Evolutionary conservation across 306 rosid genomes (phyloP).

Genomic region (Lagenaria siceraria): DNA sequence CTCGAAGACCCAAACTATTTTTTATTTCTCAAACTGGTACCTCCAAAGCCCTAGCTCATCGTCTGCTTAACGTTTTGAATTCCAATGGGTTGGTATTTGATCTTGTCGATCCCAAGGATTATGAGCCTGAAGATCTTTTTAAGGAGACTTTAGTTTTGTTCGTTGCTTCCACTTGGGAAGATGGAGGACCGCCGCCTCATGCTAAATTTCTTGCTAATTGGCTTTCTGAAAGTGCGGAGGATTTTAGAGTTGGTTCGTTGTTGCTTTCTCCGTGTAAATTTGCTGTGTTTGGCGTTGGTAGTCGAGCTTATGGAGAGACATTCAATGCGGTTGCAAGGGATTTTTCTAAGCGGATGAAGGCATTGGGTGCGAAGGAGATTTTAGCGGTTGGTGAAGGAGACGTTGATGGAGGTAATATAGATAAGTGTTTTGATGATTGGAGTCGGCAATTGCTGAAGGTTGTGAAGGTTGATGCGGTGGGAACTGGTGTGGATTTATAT

Average conservation of each 20-base stretch:
- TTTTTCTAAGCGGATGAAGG: slow-evolving; percentile 41
- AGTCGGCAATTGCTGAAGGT: slow-evolving; percentile 33
- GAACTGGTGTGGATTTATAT: slow-evolving; percentile 21
- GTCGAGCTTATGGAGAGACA: slow-evolving; percentile 49
- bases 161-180: slow-evolving; percentile 87
- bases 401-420: slow-evolving; percentile 55
- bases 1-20: slow-evolving; percentile 35
- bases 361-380: slow-evolving; percentile 64
- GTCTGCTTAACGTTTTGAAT: slow-evolving; percentile 42
- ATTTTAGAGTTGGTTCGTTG: slow-evolving; percentile 75
- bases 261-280: slow-evolving; percentile 47
- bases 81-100: slow-evolving; percentile 42
- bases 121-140: slow-evolving; percentile 83
- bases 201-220: slow-evolving; percentile 59
- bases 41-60: slow-evolving; percentile 61
- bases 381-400: slow-evolving; percentile 62
- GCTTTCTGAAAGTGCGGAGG: slow-evolving; percentile 75
- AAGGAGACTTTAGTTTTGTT: slow-evolving; percentile 53
- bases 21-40: slow-evolving; percentile 78
- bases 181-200: slow-evolving; percentile 51
- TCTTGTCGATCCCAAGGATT: slow-evolving; percentile 38
- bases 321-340: slow-evolving; percentile 67
- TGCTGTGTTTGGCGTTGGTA: slow-evolving; percentile 78
- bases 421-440: slow-evolving; percentile 57
- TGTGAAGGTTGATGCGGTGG: slow-evolving; percentile 36